Percentiles rank a stretch among this genome's conserved stretches.
phyloP scores from a whole-genome alignment of 306 rosid species.

The Dryas drummondii region DNA sequence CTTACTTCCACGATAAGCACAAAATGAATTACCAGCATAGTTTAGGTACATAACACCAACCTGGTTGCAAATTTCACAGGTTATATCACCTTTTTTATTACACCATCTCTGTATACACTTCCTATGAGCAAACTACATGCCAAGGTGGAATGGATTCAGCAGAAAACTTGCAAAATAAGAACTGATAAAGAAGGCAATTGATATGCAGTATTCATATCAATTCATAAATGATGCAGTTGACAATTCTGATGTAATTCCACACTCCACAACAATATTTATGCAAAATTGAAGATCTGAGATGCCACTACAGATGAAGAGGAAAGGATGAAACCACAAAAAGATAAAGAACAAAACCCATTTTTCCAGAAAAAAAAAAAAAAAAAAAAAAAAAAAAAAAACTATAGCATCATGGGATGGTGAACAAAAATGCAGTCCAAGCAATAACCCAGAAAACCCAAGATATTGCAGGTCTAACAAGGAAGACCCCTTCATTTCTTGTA shows the following conservation, averaged over 20 bases:
- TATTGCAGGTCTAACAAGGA: background rate
- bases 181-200: no score
- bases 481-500: background rate
- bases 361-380: background rate
- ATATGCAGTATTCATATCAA: no score
- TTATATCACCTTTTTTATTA: constrained; percentile 36
- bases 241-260: no score
- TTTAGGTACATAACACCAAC: constrained; percentile 18
- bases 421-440: background rate
- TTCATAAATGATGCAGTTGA: no score
- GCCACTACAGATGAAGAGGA: background rate
- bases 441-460: background rate
- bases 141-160: constrained; percentile 2
- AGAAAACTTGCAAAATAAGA: background rate
- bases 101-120: constrained; percentile 35
- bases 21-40: background rate
- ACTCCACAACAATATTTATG: no score
- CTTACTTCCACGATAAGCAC: background rate
- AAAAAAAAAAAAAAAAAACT: background rate
- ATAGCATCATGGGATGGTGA: background rate
- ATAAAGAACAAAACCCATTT: background rate
- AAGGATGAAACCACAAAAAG: constrained; percentile 5
- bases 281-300: no score
- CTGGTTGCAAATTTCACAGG: constrained; percentile 45
- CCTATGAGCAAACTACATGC: constrained; percentile 26